Percentiles rank a stretch among this genome's conserved stretches.
Evolutionary conservation across 108 stramenopile genomes (phyloP).

Genomic region (Skeletonema grethae): DNA sequence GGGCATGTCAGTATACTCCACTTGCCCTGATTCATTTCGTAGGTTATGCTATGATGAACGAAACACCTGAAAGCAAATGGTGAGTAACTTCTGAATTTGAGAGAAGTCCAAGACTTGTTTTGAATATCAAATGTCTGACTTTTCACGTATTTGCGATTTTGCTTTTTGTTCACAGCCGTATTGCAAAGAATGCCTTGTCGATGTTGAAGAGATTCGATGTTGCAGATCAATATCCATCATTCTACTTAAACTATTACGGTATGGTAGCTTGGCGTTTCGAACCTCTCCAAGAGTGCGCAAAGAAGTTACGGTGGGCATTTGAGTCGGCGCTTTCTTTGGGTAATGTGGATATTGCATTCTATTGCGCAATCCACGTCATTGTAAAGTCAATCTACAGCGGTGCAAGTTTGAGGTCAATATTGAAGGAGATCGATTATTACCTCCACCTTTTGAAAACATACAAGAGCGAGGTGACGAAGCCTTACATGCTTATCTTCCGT

Average conservation of each 20-base stretch:
- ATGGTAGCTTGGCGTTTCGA: background rate
- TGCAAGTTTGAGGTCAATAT: conserved; percentile 15
- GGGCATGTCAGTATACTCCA: background rate
- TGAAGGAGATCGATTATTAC: conserved; percentile 27
- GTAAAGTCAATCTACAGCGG: conserved; percentile 12
- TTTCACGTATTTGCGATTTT: background rate
- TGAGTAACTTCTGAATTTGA: too few relatives aligned
- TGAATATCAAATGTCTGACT: too few relatives aligned
- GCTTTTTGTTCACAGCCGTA: background rate
- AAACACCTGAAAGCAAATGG: background rate
- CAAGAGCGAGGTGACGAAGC: background rate
- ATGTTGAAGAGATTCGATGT: background rate
- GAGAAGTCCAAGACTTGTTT: too few relatives aligned
- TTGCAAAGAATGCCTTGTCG: background rate
- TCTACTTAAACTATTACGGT: background rate
- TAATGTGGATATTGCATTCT: conserved; percentile 8
- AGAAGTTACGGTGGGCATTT: background rate
- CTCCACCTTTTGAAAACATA: conserved; percentile 9
- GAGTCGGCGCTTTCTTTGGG: background rate
- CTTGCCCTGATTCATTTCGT: background rate
- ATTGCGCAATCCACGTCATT: conserved; percentile 1
- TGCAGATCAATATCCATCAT: background rate
- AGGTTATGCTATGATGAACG: background rate
- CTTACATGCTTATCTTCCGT: conserved; percentile 9
- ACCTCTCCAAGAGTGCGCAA: background rate